Conservation (phyloP, 139 green algal species). For the Closterium sp. region DNA sequence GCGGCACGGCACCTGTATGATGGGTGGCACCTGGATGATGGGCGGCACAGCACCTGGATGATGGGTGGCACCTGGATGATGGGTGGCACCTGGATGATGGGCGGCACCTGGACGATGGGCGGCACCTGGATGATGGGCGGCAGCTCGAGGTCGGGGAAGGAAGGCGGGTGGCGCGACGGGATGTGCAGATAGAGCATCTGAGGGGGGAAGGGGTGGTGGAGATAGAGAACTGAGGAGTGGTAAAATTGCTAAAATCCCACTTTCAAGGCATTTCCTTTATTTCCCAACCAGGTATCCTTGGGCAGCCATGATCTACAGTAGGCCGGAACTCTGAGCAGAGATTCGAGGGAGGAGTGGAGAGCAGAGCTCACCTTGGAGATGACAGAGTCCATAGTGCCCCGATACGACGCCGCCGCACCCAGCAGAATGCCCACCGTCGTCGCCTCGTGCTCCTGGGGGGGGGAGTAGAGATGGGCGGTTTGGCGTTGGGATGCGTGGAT, state of each 20-base stretch:
- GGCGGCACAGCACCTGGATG: conserved; percentile 68
- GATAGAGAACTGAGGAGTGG: not conserved
- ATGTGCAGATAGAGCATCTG: conserved; percentile 92
- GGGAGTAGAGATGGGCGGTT: not conserved
- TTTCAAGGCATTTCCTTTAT: no score
- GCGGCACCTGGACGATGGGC: not conserved
- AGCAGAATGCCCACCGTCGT: conserved; percentile 85
- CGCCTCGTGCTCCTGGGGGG: conserved; percentile 65
- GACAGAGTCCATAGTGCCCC: conserved; percentile 68
- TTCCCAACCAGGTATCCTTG: no score
- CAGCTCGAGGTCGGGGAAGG: conserved; percentile 92
- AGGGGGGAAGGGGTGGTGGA: not conserved
- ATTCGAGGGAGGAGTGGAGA: no score
- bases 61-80: conserved; percentile 87
- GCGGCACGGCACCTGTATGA: no score
- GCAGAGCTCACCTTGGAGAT: conserved; percentile 64
- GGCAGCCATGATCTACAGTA: no score
- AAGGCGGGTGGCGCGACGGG: conserved; percentile 75
- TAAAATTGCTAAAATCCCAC: no score
- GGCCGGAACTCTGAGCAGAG: no score
- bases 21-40: not conserved
- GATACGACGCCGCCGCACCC: conserved; percentile 69
- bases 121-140: conserved; percentile 78
- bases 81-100: no score
- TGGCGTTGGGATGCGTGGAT: not conserved